Evolutionary conservation across 345 rosid species (phyloP).

Genomic region (Reutealis trisperma): DNA sequence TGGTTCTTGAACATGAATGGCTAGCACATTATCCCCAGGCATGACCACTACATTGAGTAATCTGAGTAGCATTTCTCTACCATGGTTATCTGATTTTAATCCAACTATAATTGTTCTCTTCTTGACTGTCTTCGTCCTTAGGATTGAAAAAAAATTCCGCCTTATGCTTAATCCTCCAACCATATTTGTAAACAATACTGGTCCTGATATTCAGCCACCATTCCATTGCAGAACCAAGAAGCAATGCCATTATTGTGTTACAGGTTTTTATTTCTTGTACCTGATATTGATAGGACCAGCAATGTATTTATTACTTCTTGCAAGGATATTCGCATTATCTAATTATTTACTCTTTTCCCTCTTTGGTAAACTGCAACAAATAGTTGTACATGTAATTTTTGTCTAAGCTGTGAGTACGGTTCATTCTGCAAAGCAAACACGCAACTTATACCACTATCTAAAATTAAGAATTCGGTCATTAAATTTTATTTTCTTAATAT

Average conservation of each 20-base stretch:
- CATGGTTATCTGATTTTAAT: slow-evolving; percentile 33
- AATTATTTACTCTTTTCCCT: too few relatives aligned
- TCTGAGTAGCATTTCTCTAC: slow-evolving; percentile 34
- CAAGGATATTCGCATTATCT: too few relatives aligned
- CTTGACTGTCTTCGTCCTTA: slow-evolving; percentile 21
- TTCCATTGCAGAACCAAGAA: slow-evolving; percentile 19
- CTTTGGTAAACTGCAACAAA: too few relatives aligned
- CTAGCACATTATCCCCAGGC: slow-evolving; percentile 35
- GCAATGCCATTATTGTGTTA: neutral
- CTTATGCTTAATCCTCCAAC: slow-evolving; percentile 18
- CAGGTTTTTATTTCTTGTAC: neutral
- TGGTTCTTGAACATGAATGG: slow-evolving; percentile 38
- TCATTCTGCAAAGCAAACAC: too few relatives aligned
- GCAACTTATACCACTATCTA: too few relatives aligned
- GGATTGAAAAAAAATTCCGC: slow-evolving; percentile 9
- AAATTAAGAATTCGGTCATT: too few relatives aligned
- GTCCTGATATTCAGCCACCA: slow-evolving; percentile 13
- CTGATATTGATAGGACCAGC: neutral
- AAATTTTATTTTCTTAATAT: too few relatives aligned
- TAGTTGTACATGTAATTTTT: too few relatives aligned
- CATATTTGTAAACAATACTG: slow-evolving; percentile 9
- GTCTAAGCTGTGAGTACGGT: too few relatives aligned
- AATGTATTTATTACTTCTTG: slow-evolving; percentile 3
- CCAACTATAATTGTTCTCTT: slow-evolving; percentile 38
- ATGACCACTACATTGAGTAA: slow-evolving; percentile 21